Base-by-base conservation (phyloP, 345 rosid genomes). In the Cochlearia excelsa region DNA sequence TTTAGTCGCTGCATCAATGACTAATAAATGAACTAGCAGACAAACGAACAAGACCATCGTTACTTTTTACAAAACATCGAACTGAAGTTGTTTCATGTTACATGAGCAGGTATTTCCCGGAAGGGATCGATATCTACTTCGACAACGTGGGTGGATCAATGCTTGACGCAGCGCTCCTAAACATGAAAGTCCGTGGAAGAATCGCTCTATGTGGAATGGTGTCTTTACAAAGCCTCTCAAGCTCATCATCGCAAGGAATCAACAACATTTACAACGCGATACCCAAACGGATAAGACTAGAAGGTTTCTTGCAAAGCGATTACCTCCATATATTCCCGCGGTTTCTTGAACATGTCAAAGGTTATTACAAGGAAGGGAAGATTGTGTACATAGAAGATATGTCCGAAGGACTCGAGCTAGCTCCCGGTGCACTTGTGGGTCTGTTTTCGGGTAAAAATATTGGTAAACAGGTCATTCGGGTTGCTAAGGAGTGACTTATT, bases 121-220 rank as follows among this genome's bases (percentile, higher is more conserved):
- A 76, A 44, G 95, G 90, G 39, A 84, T 86, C 37, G 77, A 79
- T 61, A 77, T 86, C 63, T 86, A 84, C 73, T 86, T 84, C 0
- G 90, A 84, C 47, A 84, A 86, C n/a, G 95, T 86, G 30, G 95
- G 94, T 0, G 95, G 95, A 11, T 46, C 61, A 52, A 82, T 78
- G 82, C 84, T 86, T 42, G 95, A 86, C 46, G 83, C 86, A 43
- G 95, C 76, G 26, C 67, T 86, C 41, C 61, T 73, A 2, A 86
- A 84, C 78, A 86, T 86, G 95, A 81, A 72, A 49, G 60, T 69
- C 41, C 71, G 70, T 42, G 90, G 90, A 16, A 70, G 86, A 29
- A 77, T 86, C 10, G 95, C 95, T 0, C 81, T 82, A 1, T 86
- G 90, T 2, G 95, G 95, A 58, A 82, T 86, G 95, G 80, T 86